phyloP scores from a whole-genome alignment of 108 stramenopile species.

The Nitzschia palea region DNA sequence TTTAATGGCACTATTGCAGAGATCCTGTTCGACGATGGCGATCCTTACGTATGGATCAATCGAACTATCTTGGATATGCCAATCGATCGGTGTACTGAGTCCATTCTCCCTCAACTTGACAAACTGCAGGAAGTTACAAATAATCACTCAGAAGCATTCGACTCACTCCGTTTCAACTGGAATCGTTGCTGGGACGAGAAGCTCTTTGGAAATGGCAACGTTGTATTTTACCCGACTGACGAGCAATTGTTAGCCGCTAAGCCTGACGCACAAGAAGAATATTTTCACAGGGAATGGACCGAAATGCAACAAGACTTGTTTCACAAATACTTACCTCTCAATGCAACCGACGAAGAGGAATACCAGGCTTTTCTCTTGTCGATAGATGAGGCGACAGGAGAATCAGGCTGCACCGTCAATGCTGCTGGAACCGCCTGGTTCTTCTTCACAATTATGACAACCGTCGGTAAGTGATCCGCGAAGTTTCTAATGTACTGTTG shows the following conservation, averaged over 20 bases:
- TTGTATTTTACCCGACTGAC: constrained; percentile 6
- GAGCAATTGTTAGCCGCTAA: constrained; percentile 1
- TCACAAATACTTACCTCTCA: constrained; percentile 6
- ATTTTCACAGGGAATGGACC: constrained; percentile 18
- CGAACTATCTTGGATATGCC: neutral
- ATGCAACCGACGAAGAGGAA: neutral
- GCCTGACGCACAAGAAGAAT: constrained; percentile 15
- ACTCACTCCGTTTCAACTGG: constrained; percentile 44
- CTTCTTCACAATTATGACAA: constrained; percentile 59
- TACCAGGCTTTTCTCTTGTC: constrained; percentile 1
- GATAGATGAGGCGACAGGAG: constrained; percentile 40
- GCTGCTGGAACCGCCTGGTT: constrained; percentile 36
- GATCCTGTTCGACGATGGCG: too few species aligned
- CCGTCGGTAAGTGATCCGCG: constrained; percentile 25
- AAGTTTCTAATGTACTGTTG: neutral
- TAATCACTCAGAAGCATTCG: neutral
- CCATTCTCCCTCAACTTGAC: neutral
- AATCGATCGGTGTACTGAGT: neutral
- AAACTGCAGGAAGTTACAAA: neutral
- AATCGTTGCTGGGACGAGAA: constrained; percentile 37
- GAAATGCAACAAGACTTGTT: constrained; percentile 14
- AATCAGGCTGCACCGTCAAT: constrained; percentile 26
- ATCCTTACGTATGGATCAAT: neutral
- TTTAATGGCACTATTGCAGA: too few species aligned
- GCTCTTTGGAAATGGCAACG: neutral